Base-by-base conservation (phyloP, 2,329 filamentous ascomycete genomes). In the Domatiomyces catenatus region DNA sequence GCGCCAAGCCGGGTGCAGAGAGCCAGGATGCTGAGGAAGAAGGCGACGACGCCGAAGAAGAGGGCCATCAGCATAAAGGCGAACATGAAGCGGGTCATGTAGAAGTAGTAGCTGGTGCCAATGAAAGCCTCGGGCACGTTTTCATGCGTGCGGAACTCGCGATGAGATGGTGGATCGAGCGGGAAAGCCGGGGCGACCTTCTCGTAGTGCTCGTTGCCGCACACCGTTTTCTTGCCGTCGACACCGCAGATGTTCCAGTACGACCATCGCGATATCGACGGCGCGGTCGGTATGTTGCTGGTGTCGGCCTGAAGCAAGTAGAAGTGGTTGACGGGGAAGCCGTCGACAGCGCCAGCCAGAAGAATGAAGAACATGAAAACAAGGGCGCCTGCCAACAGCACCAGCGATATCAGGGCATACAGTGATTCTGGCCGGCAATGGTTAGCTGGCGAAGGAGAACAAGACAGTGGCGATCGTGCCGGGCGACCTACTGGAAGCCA, bases 41-140 rank as follows among this genome's bases (percentile, higher is more conserved):
- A 65, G 2, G 70, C 67, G 50, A 63, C 55, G 12, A 69, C 66
- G 45, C 64, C 77, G 66, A 94, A 92, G 73, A 94, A 80, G 39
- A 95, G 76, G 17, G 81, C 79, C 58, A 96, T 82, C 51, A 96
- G 72, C 71, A 85, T 85, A 68, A 94, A 92, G 39, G 89, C 86
- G 77, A 90, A 96, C 66, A 86, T 84, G 71, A 95, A 94, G 42
- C 90, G 80, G 71, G 87, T 93, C 63, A 92, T 75, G 69, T 88
- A 86, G 71, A 76, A 96, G 73, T 81, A 94, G 55, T 72, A 77
- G 58, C 80, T 73, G 39, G 83, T 73, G 52, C 72, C 73, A 49
- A 77, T 63, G 56, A 84, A 79, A 28, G 66, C 60, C 28, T 62
- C 46, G 1, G 79, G 79, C 1, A 82, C 67, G 52, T 75, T 75